Evolutionary conservation across 441 rosid species (phyloP).

Genomic region (Viola pubescens): DNA sequence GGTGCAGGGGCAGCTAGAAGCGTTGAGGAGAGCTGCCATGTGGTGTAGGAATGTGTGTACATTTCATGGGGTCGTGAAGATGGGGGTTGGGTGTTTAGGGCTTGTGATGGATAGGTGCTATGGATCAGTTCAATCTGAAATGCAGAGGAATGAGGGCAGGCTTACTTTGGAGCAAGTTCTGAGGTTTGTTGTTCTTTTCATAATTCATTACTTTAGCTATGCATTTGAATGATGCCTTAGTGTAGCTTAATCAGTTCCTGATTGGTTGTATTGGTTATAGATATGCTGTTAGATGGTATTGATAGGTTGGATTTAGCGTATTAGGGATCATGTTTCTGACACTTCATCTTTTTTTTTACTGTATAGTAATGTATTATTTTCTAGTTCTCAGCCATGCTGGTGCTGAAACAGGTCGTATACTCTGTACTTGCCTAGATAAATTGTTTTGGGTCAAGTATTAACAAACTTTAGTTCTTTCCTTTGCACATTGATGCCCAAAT

Average conservation of each 20-base stretch:
- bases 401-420: too few relatives aligned
- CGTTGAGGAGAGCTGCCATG: slow-evolving; percentile 64
- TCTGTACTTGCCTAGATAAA: too few relatives aligned
- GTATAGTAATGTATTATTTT: too few relatives aligned
- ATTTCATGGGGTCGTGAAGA: slow-evolving; percentile 77
- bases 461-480: too few relatives aligned
- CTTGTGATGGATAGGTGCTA: slow-evolving; percentile 76
- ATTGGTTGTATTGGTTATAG: too few relatives aligned
- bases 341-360: not conserved
- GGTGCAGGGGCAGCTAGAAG: slow-evolving; percentile 79
- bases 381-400: too few relatives aligned
- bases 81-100: slow-evolving; percentile 48
- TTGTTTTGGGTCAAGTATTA: too few relatives aligned
- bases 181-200: slow-evolving; percentile 35
- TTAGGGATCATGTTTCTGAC: too few relatives aligned
- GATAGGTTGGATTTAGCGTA: too few relatives aligned
- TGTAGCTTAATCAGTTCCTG: too few relatives aligned
- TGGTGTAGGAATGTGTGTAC: slow-evolving; percentile 97
- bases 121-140: slow-evolving; percentile 87
- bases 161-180: slow-evolving; percentile 90
- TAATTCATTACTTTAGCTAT: not conserved
- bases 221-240: not conserved
- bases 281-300: too few relatives aligned
- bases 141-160: slow-evolving; percentile 89
- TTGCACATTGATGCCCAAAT: too few relatives aligned